Conservation (phyloP, 2,329 filamentous ascomycete species). For the Stachybotrys elegans region DNA sequence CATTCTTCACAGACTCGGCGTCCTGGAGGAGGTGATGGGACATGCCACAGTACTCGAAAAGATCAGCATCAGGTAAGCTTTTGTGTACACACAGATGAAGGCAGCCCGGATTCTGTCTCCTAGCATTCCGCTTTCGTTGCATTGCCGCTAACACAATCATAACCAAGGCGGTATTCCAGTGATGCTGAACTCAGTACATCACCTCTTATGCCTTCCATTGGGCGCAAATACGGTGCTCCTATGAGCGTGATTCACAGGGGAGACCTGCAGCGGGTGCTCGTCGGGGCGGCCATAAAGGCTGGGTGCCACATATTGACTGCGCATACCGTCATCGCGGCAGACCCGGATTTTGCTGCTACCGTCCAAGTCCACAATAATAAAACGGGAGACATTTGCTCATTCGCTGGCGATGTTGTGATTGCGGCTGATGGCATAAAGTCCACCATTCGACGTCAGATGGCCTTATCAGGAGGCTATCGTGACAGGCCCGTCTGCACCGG, state of each 20-base stretch:
- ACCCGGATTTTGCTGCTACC: conserved; percentile 15
- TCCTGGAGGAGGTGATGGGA: no score
- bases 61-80: no score
- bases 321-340: conserved; percentile 17
- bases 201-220: conserved; percentile 14
- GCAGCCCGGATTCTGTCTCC: no score
- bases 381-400: conserved; percentile 14
- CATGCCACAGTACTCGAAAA: no score
- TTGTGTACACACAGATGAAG: no score
- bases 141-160: no score
- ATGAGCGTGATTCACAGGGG: conserved; percentile 18
- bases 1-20: conserved; percentile 67
- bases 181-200: conserved; percentile 17
- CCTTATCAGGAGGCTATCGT: conserved; percentile 44
- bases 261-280: conserved; percentile 17
- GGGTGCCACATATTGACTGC: conserved; percentile 42
- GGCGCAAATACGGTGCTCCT: conserved; percentile 16
- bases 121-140: no score
- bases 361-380: conserved; percentile 16
- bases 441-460: conserved; percentile 41
- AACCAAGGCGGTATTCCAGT: conserved; percentile 15
- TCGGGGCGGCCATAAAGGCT: conserved; percentile 10
- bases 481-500: conserved; percentile 42
- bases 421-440: conserved; percentile 52
- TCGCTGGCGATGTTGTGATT: conserved; percentile 45